Evolutionary conservation across 139 green algal species (phyloP), one percentile per base, ranked within the genome.

Genomic region (Chlamydomonas schloesseri): DNA sequence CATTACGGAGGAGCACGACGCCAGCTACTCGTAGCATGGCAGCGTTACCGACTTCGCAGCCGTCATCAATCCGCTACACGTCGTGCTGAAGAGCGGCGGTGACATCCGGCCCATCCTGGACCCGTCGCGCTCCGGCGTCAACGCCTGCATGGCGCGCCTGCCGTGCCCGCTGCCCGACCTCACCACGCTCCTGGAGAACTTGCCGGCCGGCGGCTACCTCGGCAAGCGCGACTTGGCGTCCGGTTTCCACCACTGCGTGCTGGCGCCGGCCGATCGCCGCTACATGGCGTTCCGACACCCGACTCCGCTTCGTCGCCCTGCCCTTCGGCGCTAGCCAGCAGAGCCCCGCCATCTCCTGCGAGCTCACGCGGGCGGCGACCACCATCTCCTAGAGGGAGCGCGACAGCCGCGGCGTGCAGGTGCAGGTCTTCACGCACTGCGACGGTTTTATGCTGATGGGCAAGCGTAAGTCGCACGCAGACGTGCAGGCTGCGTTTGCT

Each of bases 31-130:
- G n/a, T n/a, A n/a, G n/a, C n/a, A n/a, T n/a, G n/a, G n/a, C n/a
- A n/a, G n/a, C n/a, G n/a, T n/a, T n/a, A n/a, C n/a, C n/a, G n/a
- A n/a, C n/a, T n/a, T n/a, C n/a, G n/a, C n/a, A n/a, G n/a, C n/a
- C n/a, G n/a, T n/a, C n/a, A n/a, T n/a, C n/a, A n/a, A n/a, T n/a
- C n/a, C n/a, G n/a, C n/a, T n/a, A n/a, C n/a, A n/a, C n/a, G n/a
- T n/a, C n/a, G n/a, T n/a, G n/a, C n/a, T n/a, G n/a, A n/a, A n/a
- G n/a, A n/a, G n/a, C n/a, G n/a, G n/a, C n/a, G 62, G 77, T 42
- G 47, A 31, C 62, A 80, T 87, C 18, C 53, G 70, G 8, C 71
- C 72, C 21, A 74, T 87, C n/a, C 67, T 73, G 3, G 81, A 87
- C 47, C 81, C 81, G 0, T 33, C 70, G 15, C 28, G 58, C 10